Evolutionary conservation across 192 early-diverging fungal species (phyloP), one percentile per base, ranked within the genome.

Genomic region (Coemansia sp.): DNA sequence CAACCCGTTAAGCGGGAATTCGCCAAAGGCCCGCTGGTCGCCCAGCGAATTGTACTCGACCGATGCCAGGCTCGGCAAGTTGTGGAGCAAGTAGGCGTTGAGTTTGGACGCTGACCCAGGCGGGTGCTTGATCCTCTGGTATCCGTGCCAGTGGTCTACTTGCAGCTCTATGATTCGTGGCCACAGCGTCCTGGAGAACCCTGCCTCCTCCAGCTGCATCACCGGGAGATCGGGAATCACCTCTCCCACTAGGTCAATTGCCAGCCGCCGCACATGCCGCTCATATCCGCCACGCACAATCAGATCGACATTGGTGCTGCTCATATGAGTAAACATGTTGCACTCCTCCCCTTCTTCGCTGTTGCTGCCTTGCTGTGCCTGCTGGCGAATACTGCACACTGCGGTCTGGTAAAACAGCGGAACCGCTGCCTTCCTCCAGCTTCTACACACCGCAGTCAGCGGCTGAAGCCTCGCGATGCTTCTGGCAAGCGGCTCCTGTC

Each of bases 1-100:
- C 37, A 77, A 41, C 0, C 68, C 68, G 50, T 77, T 68, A 1
- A 77, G 58, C 22, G 67, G 74, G 30, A 77, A 77, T 45, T 77
- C 74, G 15, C 57, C 1, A 48, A 70, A 77, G 36, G 59, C 52
- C 13, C 60, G 59, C 11, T 61, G 50, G 30, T 77, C 74, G 29
- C 63, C 74, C 0, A 61, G 14, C 3, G 68, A 70, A 8, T 20
- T 27, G 37, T 77, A 77, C 11, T 60, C 59, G 38, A 77, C 52
- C 11, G 74, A 67, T 13, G 50, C 20, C 36, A 77, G 65, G 17
- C 53, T 67, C 19, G 74, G 74, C 31, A 77, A 28, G 4, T 57
- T 57, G 37, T 77, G 74, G 6, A 77, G 54, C 29, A 77, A 30
- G 34, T 57, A 70, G 2, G 61, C 61, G 31, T 77, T 77, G 57